Base-by-base conservation (phyloP, 148 eudicot species). In the Vaccinium macrocarpon region DNA sequence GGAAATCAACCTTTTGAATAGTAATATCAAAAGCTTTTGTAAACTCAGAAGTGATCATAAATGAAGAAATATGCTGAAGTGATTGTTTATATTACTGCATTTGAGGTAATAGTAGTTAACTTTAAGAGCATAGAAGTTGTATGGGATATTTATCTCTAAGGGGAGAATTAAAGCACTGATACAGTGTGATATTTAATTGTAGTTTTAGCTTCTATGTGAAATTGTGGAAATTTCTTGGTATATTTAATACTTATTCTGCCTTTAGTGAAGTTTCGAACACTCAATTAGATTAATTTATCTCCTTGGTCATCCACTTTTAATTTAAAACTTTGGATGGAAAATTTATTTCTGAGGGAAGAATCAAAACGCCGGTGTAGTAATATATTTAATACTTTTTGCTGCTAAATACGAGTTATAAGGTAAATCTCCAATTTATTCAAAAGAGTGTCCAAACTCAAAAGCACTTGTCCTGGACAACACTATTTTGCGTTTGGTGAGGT, bases 41-140 rank as follows among this genome's bases (percentile, higher is more conserved):
- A 53, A 52, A 78, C 8, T 6, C 12, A n/a, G 21, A 59, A 21
- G 19, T n/a, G 72, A 62, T 61, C 53, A 38, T 81, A 75, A 35
- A 81, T 62, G 72, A 81, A 61, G 82, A 81, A 81, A 38, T 35
- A 59, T 29, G 62, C 64, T 78, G 7, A 8, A 6, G 25, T 80
- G 59, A 57, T 46, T 14, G 12, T 48, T 80, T 59, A n/a, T 35
- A 11, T 79, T 59, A 10, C 29, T n/a, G 71, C 61, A 52, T 25
- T 77, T 51, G 25, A 25, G 46, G 59, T 51, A 25, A 77, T 77
- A 13, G 5, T 50, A n/a, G 52, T n/a, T 53, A 21, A 78, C 16
- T 27, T 13, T 15, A 18, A 53, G 11, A 12, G 64, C 13, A 16
- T 53, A 53, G 18, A 53, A 16, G 48, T 78, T 15, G 11, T 6